Evolutionary conservation across 805 yeast genomes (phyloP).

Genomic region (Metschnikowia bowlesiae): DNA sequence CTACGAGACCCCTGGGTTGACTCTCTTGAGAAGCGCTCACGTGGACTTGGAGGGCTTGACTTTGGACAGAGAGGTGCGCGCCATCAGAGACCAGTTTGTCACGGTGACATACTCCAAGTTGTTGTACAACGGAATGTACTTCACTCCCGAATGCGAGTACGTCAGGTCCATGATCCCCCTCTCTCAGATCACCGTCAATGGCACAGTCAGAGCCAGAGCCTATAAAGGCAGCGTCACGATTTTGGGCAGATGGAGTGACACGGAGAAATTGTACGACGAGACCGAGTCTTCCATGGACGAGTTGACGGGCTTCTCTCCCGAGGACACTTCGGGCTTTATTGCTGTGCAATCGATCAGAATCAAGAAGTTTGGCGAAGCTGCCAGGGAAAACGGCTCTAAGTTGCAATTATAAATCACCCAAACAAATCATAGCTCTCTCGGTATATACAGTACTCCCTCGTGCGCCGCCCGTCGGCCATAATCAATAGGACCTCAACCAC

Average conservation of each 20-base stretch:
- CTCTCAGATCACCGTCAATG: constrained; percentile 92
- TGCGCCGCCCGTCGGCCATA: not conserved
- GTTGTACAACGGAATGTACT: constrained; percentile 95
- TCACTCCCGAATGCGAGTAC: constrained; percentile 97
- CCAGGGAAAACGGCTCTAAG: constrained; percentile 68
- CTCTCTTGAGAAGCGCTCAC: constrained; percentile 89
- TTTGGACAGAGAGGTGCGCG: constrained; percentile 95
- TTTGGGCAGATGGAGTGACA: constrained; percentile 90
- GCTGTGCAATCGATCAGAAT: constrained; percentile 97
- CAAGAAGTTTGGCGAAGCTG: constrained; percentile 96
- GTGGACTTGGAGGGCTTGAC: constrained; percentile 96
- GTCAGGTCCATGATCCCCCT: constrained; percentile 91
- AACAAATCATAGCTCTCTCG: not conserved
- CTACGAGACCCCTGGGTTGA: constrained; percentile 98
- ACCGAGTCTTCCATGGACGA: constrained; percentile 99
- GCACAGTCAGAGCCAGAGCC: constrained; percentile 87
- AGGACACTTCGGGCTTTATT: constrained; percentile 95
- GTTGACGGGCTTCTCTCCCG: constrained; percentile 95
- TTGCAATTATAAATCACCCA: constrained; percentile 37
- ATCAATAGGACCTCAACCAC: constrained; percentile 3
- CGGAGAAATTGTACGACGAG: constrained; percentile 96
- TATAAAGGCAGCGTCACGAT: constrained; percentile 86
- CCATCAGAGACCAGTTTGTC: constrained; percentile 93
- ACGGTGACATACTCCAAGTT: constrained; percentile 86
- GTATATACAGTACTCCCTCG: too few relatives aligned